Base-by-base conservation (phyloP, 331 rosid genomes). In the Pyracantha coccinea region DNA sequence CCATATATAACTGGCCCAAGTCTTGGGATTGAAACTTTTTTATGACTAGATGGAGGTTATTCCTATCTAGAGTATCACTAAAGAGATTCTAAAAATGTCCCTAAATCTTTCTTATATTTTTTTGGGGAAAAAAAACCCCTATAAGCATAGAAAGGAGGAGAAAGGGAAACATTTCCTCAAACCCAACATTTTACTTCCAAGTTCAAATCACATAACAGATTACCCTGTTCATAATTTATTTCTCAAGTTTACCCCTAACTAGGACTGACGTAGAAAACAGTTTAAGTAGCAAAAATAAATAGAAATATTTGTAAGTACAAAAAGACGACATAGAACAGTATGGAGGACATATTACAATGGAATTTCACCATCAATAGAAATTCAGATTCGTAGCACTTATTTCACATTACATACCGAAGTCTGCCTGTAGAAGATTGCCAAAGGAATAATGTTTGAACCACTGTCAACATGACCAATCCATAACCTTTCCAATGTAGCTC, bases 401-500 rank as follows among this genome's bases (percentile, higher is more conserved):
- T n/a, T 72, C 23, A 8, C 3, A 69, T 31, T 75, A 68, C 86
- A 24, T 89, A 93, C 97, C 89, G 19, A 68, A 61, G 74, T 24
- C 27, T 86, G 73, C 69, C 84, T 83, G 83, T 63, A 85, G 82
- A 91, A 79, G 68, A 91, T 75, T 35, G 97, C 97, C 86, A 94
- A 76, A 52, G 88, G 88, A 79, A 91, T 74, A 79, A 58, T 77
- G 75, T 72, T 79, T n/a, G 83, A 82, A 82, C 84, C 83, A 8
- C 17, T 72, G 38, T 74, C 70, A 75, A 81, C 85, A 76, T 82
- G 91, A 79, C 93, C 95, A 78, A 85, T 80, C 97, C 97, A 94
- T 73, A 94, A 70, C 84, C 91, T 86, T 61, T 66, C 54, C 72
- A 80, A 86, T 59, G 64, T 81, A 61, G 86, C 85, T 73, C 92